Conservation (phyloP, 441 rosid species). For the Adansonia rubrostipa region DNA sequence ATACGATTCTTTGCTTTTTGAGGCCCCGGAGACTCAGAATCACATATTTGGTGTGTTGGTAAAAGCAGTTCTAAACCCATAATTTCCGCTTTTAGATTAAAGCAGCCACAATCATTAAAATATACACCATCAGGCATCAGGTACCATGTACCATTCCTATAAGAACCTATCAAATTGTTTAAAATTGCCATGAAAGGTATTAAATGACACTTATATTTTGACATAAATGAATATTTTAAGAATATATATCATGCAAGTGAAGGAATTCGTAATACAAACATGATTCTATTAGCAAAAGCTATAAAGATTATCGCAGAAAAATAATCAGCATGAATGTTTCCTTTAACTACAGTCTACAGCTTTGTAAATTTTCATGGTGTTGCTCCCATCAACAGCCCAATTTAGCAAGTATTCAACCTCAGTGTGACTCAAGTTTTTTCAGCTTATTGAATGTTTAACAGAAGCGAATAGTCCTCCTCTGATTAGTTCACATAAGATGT, state of each 20-base stretch:
- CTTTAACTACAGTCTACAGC: conserved; percentile 4
- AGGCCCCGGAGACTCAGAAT: background rate
- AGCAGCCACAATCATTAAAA: conserved; percentile 5
- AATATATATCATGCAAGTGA: background rate
- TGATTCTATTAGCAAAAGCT: background rate
- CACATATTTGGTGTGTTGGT: background rate
- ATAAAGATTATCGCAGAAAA: background rate
- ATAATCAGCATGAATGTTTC: background rate
- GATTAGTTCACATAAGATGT: too few species aligned
- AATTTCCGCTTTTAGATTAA: background rate
- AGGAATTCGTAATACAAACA: background rate
- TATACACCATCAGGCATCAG: conserved; percentile 4
- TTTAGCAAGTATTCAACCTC: background rate
- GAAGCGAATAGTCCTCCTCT: background rate
- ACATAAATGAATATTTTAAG: background rate
- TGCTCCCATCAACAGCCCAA: conserved; percentile 2
- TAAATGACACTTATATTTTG: background rate
- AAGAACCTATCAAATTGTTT: conserved; percentile 1
- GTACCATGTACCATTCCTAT: background rate
- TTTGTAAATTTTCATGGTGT: background rate
- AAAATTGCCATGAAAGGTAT: background rate
- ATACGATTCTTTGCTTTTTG: background rate
- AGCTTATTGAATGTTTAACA: background rate
- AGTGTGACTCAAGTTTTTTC: background rate
- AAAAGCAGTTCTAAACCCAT: background rate